Base-by-base conservation (phyloP, 2,329 filamentous ascomycete genomes). In the Huntiella savannae region DNA sequence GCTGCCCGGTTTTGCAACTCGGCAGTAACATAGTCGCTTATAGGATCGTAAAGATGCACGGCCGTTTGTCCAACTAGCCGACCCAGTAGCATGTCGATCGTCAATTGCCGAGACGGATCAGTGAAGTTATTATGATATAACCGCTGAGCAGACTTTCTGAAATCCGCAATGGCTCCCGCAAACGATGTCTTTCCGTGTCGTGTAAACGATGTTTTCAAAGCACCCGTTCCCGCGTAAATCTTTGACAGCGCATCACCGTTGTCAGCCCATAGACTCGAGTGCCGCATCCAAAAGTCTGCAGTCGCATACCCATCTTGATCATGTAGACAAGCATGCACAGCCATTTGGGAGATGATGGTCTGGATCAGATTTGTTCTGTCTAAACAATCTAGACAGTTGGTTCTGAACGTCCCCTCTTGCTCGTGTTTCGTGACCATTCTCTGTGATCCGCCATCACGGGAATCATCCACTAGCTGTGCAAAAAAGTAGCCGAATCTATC, bases 61-160 rank as follows among this genome's bases (percentile, higher is more conserved):
- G 84, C 77, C 1, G 70, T 65, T 59, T 96, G 88, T 19, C 84
- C 82, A 49, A 93, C 79, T 36, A 94, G 63, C 46, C 86, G 74
- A 2, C 88, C 88, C 4, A 98, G 69, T 4, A 98, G 70, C 64
- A 93, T 79, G 60, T 98, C 91, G 53, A 98, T 96, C 1, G 85
- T 95, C 54, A 85, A 87, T 58, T 98, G 91, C 40, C 86, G 73
- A 16, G 79, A 82, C 53, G 93, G 93, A 59, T 98, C 91, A 6
- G 86, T 75, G 59, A 98, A 96, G 58, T 95, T 96, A 63, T 98
- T 98, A 63, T 95, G 88, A 58, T 95, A 96, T 52, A 95, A 74
- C 50, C 91, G 73, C 45, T 91, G 91, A 1, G 88, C 87, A 53
- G 85, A 94, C 62, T 98, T 98, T 46, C 88, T 76, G 39, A 86